Percentiles rank a stretch among this genome's conserved stretches.
Evolutionary conservation across 257 asterid genomes (phyloP).

Genomic region (Paulownia fortunei): DNA sequence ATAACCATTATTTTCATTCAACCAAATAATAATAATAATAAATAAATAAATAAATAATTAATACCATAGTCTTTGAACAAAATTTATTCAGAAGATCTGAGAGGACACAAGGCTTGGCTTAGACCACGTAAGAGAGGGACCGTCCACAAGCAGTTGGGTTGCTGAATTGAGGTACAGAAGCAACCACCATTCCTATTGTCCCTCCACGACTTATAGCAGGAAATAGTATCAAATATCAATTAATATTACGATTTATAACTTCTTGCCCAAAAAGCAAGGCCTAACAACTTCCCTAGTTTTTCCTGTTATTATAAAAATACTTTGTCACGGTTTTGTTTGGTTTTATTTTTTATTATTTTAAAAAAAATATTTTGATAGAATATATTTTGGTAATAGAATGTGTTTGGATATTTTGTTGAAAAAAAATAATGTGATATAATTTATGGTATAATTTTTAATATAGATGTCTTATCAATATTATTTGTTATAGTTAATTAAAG

Average conservation of each 20-base stretch:
- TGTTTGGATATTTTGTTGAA: no score
- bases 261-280: background rate
- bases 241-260: background rate
- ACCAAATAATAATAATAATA: background rate
- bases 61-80: background rate
- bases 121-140: constrained; percentile 51
- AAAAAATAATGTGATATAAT: no score
- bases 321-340: no score
- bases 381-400: no score
- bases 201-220: constrained; percentile 42
- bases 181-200: constrained; percentile 43
- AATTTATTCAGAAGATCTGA: background rate
- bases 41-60: background rate
- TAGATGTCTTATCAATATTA: no score
- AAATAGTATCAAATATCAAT: background rate
- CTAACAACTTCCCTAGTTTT: background rate
- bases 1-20: background rate
- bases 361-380: no score
- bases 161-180: constrained; percentile 53
- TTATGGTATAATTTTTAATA: no score
- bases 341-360: no score
- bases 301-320: no score
- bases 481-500: no score
- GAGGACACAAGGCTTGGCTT: constrained; percentile 43
- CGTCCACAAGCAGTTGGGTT: constrained; percentile 42